Conservation (phyloP, 371 early-diverging fungal genomes). For the Parasitella parasitica region DNA sequence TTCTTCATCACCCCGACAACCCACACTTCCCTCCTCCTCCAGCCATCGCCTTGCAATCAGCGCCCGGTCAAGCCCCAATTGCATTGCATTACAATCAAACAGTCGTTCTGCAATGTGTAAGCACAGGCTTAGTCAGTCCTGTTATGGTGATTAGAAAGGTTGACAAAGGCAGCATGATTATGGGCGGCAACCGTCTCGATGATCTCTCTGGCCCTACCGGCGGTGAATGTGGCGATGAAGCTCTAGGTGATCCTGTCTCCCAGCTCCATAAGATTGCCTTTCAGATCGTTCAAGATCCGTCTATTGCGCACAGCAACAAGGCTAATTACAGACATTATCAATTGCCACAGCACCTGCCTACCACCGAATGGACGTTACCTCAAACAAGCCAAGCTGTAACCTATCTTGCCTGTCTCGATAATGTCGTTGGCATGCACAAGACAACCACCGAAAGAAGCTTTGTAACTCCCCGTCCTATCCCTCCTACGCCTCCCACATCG, state of each 20-base stretch:
- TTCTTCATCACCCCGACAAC: slow-evolving; percentile 53
- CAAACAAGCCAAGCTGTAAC: slow-evolving; percentile 53
- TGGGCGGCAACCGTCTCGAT: slow-evolving; percentile 58
- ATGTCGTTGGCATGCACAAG: slow-evolving; percentile 78
- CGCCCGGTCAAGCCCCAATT: slow-evolving; percentile 65
- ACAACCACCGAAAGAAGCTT: slow-evolving; percentile 55
- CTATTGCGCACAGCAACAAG: slow-evolving; percentile 35
- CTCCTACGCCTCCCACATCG: neutral
- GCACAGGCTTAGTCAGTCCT: slow-evolving; percentile 81
- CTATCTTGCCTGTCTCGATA: slow-evolving; percentile 75
- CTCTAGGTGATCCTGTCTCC: slow-evolving; percentile 70
- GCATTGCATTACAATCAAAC: slow-evolving; percentile 85
- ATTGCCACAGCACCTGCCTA: slow-evolving; percentile 14
- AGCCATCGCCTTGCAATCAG: slow-evolving; percentile 70
- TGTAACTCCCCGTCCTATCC: slow-evolving; percentile 15
- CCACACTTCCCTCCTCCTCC: slow-evolving; percentile 73
- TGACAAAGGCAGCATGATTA: slow-evolving; percentile 77
- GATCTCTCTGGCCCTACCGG: slow-evolving; percentile 59
- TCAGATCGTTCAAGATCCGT: slow-evolving; percentile 65
- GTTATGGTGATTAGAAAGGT: slow-evolving; percentile 84
- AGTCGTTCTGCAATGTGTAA: slow-evolving; percentile 78
- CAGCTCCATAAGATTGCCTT: slow-evolving; percentile 92
- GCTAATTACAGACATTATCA: slow-evolving; percentile 18
- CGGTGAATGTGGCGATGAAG: slow-evolving; percentile 54
- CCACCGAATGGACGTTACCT: slow-evolving; percentile 35